Evolutionary conservation across 2,329 filamentous ascomycete genomes (phyloP), one percentile per base, ranked within the genome.

Genomic region (Cercospora beticola): DNA sequence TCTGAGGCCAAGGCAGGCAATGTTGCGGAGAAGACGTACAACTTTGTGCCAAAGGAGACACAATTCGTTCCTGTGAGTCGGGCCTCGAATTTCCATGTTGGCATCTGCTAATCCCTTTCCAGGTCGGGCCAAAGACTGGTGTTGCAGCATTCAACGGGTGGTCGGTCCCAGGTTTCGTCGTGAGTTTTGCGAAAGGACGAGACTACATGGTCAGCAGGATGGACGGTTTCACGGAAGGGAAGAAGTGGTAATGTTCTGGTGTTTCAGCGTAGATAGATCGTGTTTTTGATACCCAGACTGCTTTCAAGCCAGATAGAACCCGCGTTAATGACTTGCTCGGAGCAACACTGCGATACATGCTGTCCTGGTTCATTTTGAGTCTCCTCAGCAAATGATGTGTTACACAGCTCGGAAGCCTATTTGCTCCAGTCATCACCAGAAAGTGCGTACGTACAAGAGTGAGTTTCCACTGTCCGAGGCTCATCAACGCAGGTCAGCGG

Each of bases 101-200:
- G 14, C 18, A 54, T 21, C 43, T 77, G 40, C 64, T 69, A 74
- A 66, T 74, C 70, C 1, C 28, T 23, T 4, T 16, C 18, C 18
- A 70, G 67, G 46, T 72, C 40, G 66, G 76, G 70, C 64, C 77
- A 49, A 74, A 75, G 75, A 68, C 71, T 16, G 80, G 80, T 3
- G 78, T 81, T 6, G 80, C 77, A 6, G 75, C 80, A 7, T 73
- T 80, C 68, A 77, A 73, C 63, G 79, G 76, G 4, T 74, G 71
- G 62, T 67, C 66, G 33, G 64, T 81, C 60, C 80, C 79, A 6
- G 73, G 78, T 10, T 77, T 77, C 33, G 67, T 76, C n/a, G 77
- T 81, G 21, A 68, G 72, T 31, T 68, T 76, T 67, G 60, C 75
- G 43, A 81, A 81, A 72, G 79, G 79, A 14, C 76, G 77, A 68